Evolutionary conservation across 2,329 filamentous ascomycete genomes (phyloP), one percentile per base, ranked within the genome.

Genomic region (Proliferodiscus dingleyae): DNA sequence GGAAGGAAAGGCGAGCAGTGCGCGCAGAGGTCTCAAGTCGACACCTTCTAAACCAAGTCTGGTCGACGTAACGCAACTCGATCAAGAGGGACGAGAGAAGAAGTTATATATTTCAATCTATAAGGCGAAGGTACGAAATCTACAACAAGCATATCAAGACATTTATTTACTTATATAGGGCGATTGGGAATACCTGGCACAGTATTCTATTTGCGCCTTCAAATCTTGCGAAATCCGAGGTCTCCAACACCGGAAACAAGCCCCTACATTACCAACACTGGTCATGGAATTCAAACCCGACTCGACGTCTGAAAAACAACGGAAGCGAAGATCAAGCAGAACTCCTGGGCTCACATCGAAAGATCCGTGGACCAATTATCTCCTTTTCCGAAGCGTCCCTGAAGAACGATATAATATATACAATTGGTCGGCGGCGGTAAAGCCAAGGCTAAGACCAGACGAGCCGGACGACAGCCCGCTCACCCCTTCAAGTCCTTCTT

Each of bases 281-380:
- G 68, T 81, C 37, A 60, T 84, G 29, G 76, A 52, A 46, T 65
- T 84, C 38, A 69, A 71, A 18, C 69, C 71, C 16, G 73, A 76
- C 53, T 68, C 72, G 1, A 55, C 64, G 7, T 69, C 72, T 29
- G 79, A 83, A 52, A 82, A 79, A 60, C 68, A 80, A 51, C 74
- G 78, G 45, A 84, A 83, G 56, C 75, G 81, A 40, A 72, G 81
- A 49, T 84, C 81, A 37, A 84, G 80, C 54, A 72, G 80, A 49
- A 77, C 81, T 3, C 73, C 76, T 3, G 77, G 76, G 3, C 66
- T 84, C 18, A 54, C 58, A 11, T 53, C 56, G 4, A 61, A 60
- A 37, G 60, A 61, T 37, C 50, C 58, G 2, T 59, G 57, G 54
- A 37, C 55, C 10, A 58, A 60, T 43, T 73, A 71, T 0, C 62